Evolutionary conservation across 2,329 filamentous ascomycete genomes (phyloP), one percentile per base, ranked within the genome.

Genomic region (Talaromyces marneffei): DNA sequence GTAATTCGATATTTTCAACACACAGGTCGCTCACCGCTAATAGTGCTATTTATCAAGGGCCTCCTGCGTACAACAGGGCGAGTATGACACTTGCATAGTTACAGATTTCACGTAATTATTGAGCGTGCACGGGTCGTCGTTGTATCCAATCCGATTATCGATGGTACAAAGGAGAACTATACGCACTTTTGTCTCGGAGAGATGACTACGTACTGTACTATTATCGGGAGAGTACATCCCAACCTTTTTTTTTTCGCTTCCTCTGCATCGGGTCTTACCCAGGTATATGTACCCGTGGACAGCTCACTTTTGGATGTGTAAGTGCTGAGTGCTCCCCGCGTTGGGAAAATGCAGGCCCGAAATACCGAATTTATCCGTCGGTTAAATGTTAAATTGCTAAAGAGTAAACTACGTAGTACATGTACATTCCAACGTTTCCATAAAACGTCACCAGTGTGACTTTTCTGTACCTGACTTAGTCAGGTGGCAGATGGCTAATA

Each of bases 381-480:
- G 0, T 80, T 83, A 67, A 81, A 77, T 64, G n/a, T n/a, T n/a
- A n/a, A n/a, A n/a, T n/a, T n/a, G n/a, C n/a, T n/a, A n/a, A n/a
- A n/a, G n/a, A n/a, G n/a, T n/a, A n/a, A n/a, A n/a, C n/a, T n/a
- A n/a, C n/a, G n/a, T 78, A 73, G 0, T 80, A 23, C 48, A 35
- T 33, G 2, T n/a, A 7, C 5, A 23, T 33, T 52, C 29, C n/a
- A 29, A 16, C 20, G n/a, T 52, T 52, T 29, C 29, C 29, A 35
- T 31, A 33, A 6, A 25, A 50, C 31, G 48, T 52, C 48, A 33
- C 29, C 10, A 35, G n/a, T 4, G n/a, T 5, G 14, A 20, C 5
- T 35, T 85, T 59, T 82, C 80, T 2, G 68, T 78, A 59, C 84
- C 80, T 70, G 73, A 78, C 52, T 77, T 82, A 63, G 29, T 16